Evolutionary conservation across 164 flowering plant genomes (phyloP).

Genomic region (Vitis cinerea): DNA sequence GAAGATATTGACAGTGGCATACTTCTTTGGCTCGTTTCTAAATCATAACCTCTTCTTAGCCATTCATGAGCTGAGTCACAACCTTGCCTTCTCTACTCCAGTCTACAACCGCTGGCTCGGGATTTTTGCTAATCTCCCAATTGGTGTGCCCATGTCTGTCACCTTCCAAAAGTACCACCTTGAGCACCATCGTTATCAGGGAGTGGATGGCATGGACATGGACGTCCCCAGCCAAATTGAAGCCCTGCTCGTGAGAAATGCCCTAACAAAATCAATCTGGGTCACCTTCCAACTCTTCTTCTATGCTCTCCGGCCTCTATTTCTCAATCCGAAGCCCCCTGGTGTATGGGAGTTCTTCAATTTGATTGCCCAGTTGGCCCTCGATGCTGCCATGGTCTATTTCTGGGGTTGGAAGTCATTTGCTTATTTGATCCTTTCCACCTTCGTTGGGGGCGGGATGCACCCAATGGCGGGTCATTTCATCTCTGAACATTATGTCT

Average conservation of each 20-base stretch:
- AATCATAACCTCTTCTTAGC: conserved; percentile 97
- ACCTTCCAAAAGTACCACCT: conserved; percentile 97
- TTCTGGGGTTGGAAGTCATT: conserved; percentile 82
- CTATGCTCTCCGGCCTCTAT: conserved; percentile 87
- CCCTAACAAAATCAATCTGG: conserved; percentile 75
- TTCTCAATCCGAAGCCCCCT: conserved; percentile 95
- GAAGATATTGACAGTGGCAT: conserved; percentile 70
- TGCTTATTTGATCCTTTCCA: conserved; percentile 78
- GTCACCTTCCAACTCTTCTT: conserved; percentile 87
- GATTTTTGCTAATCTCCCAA: conserved; percentile 92
- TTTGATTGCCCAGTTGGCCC: conserved; percentile 54
- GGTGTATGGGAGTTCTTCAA: conserved; percentile 91
- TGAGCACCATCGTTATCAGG: conserved; percentile 92
- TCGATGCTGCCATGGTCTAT: conserved; percentile 64
- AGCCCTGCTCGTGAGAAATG: conserved; percentile 60
- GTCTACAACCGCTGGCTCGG: conserved; percentile 91
- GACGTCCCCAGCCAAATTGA: conserved; percentile 81
- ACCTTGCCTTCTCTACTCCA: conserved; percentile 93
- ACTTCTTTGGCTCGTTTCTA: conserved; percentile 92
- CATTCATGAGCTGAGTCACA: conserved; percentile 95
- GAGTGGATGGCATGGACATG: conserved; percentile 93
- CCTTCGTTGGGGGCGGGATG: conserved; percentile 97
- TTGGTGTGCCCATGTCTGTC: conserved; percentile 94
- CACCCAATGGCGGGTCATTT: conserved; percentile 99
- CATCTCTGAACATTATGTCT: conserved; percentile 91